phyloP scores from a whole-genome alignment of 1,284 basidiomycete species.

The Lentinus polychrous region DNA sequence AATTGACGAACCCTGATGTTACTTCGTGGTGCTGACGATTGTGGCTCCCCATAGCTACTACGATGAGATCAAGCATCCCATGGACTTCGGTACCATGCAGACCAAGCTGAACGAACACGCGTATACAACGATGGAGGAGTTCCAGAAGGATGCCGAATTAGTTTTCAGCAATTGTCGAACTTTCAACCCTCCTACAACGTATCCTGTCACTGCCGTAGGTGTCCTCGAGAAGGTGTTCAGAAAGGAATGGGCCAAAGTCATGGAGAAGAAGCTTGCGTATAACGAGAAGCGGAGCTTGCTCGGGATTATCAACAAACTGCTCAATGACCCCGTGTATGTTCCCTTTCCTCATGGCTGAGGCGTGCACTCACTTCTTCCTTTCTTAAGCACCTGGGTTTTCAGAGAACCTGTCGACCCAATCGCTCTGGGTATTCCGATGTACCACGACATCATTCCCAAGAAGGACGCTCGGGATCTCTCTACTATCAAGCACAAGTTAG shows the following conservation, averaged over 20 bases:
- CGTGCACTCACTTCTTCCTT: conserved; percentile 2
- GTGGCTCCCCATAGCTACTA: conserved; percentile 58
- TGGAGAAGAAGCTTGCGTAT: conserved; percentile 70
- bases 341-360: background rate
- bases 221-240: conserved; percentile 70
- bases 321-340: conserved; percentile 67
- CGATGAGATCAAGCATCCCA: conserved; percentile 89
- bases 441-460: conserved; percentile 74
- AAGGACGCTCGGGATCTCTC: conserved; percentile 86
- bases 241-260: conserved; percentile 82
- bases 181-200: conserved; percentile 83
- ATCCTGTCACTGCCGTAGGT: conserved; percentile 69
- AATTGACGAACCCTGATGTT: background rate
- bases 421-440: conserved; percentile 72
- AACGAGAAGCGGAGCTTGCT: conserved; percentile 80
- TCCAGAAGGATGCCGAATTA: conserved; percentile 77
- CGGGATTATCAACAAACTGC: conserved; percentile 64
- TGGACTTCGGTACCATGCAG: conserved; percentile 89
- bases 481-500: conserved; percentile 79
- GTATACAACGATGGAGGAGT: conserved; percentile 78
- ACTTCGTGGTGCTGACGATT: background rate
- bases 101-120: conserved; percentile 61
- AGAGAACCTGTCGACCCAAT: conserved; percentile 83
- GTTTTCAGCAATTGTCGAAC: conserved; percentile 85
- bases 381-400: conserved; percentile 65